phyloP scores from a whole-genome alignment of 768 basidiomycete genomes.

The Lepiota brunneoincarnata region DNA sequence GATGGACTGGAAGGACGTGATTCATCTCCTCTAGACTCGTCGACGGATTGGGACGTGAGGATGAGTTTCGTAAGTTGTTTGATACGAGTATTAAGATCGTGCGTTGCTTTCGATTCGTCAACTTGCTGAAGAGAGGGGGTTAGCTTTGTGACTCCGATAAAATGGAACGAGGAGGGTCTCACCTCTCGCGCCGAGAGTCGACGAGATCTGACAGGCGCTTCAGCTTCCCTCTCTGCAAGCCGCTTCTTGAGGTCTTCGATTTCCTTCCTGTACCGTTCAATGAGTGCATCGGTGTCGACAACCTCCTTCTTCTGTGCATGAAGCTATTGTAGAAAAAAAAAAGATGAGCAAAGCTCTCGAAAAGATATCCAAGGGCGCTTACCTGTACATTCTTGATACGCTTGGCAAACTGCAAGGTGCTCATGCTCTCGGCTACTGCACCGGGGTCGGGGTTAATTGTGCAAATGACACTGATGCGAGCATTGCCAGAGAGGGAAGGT shows the following conservation, averaged over 20 bases:
- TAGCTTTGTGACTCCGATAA: neutral
- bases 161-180: conserved; percentile 9
- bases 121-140: conserved; percentile 51
- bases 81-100: conserved; percentile 76
- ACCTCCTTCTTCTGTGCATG: conserved; percentile 92
- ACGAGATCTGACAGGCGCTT: conserved; percentile 47
- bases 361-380: conserved; percentile 14
- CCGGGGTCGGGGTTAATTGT: conserved; percentile 85
- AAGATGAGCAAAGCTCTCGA: neutral
- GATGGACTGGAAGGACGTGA: conserved; percentile 79
- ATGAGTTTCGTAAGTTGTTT: conserved; percentile 83
- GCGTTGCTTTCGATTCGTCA: conserved; percentile 83
- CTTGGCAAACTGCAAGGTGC: conserved; percentile 88
- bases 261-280: conserved; percentile 92
- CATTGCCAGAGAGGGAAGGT: conserved; percentile 92
- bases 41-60: conserved; percentile 81
- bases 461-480: conserved; percentile 93
- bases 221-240: conserved; percentile 67
- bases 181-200: conserved; percentile 53
- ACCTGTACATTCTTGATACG: conserved; percentile 88
- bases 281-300: conserved; percentile 88
- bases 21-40: conserved; percentile 63
- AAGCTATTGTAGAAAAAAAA: conserved; percentile 37
- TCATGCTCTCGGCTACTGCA: conserved; percentile 82
- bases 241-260: conserved; percentile 85